Base-by-base conservation (phyloP, 2,329 filamentous ascomycete genomes). In the Cladosporium oxysporum region DNA sequence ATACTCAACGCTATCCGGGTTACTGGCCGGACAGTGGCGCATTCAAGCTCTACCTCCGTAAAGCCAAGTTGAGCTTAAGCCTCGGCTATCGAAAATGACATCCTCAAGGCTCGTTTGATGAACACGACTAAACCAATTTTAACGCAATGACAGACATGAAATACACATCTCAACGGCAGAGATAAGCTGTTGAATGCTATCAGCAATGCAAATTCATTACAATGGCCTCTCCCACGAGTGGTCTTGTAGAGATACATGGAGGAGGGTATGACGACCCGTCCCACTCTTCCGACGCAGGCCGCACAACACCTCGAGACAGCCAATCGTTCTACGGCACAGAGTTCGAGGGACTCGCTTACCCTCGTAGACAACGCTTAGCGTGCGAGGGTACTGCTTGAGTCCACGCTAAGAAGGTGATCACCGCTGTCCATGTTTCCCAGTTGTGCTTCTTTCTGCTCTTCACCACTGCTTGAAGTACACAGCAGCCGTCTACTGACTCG, bases 281-380 rank as follows among this genome's bases (percentile, higher is more conserved):
- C 55, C 55, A 58, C 55, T 58, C 31, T 35, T 26, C 55, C 55
- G 55, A 41, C 28, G 55, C 29, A 47, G 41, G 52, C 50, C 52
- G 52, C 28, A 49, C 26, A 53, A 62, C 60, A 62, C 60, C 60
- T 62, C 47, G 60, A 49, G 16, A 18, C 47, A 41, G 31, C 59
- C 60, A 52, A 52, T 52, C 18, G 44, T 35, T 37, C 31, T 53
- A 33, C 26, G 21, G 4, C 14, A 31, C 26, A 53, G 31, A 62
- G 26, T 55, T 62, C 47, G 11, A 53, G 49, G 49, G 60, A 60
- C 21, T 60, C 58, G 35, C 37, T 41, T 33, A 47, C n/a, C 26
- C 12, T 21, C 18, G 41, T 49, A 8, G 41, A 49, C 10, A n/a
- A 61, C 4, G 23, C 18, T 21, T 61, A 61, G 58, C 41, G 58